Evolutionary conservation across 257 asterid genomes (phyloP), one percentile per base, ranked within the genome.

Genomic region (Scutellaria barbata): DNA sequence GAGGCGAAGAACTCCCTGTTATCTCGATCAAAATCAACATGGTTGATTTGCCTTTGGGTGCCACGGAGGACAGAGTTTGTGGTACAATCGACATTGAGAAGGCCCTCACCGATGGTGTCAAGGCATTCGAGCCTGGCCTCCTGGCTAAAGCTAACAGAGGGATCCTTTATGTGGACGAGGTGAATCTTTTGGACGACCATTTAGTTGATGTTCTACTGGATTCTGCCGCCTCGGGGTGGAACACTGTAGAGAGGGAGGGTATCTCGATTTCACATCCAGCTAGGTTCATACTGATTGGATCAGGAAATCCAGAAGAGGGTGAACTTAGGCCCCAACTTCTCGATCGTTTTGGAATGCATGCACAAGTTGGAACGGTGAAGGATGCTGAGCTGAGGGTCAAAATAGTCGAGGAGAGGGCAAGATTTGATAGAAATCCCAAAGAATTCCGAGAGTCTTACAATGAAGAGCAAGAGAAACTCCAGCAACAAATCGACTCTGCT

Each of bases 221-320:
- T 80, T 94, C 97, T 7, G 96, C 97, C 45, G 98, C 96, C 5
- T 90, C 96, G 0, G 97, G 97, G 10, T 90, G 98, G 97, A 93
- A 90, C 76, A 90, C 97, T 0, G 97, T 93, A 7, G 98, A 94
- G 74, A 79, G 98, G 33, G 98, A 90, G 45, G 97, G 98, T 10
- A 91, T 94, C 77, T 94, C 98, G 8, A 89, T 94, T 13, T 94
- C 98, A 0, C 99, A 94, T 45, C 99, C 99, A 0, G 93, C 99
- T 3, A 84, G 97, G 22, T 91, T 91, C 77, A 91, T 94, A 56
- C 96, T 94, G 6, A 90, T 94, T 8, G 98, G 96, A 20, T 94
- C 96, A 0, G 97, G 98, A 9, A 94, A 90, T 61, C 96, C 98
- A 0, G 97, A 93, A 74, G 98, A 90, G 83, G 98, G 98, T n/a